phyloP scores from a whole-genome alignment of 305 asterid genomes.

The Solanum hybrid region DNA sequence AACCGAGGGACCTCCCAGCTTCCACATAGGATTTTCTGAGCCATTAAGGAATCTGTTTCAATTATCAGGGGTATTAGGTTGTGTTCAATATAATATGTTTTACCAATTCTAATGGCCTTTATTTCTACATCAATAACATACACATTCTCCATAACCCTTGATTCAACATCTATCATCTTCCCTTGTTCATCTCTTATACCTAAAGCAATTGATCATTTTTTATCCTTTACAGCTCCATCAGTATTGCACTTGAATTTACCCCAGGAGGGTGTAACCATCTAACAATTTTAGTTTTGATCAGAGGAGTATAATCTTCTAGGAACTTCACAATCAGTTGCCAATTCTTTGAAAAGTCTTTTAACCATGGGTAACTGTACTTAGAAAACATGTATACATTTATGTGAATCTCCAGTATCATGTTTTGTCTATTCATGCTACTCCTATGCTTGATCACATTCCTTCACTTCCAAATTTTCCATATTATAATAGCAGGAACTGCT shows the following conservation, averaged over 20 bases:
- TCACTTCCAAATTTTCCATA: not conserved
- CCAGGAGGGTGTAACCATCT: not conserved
- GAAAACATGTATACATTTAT: not conserved
- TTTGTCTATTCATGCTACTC: not conserved
- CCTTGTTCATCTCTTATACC: not conserved
- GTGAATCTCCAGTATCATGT: not conserved
- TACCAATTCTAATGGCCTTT: not conserved
- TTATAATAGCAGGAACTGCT: no score
- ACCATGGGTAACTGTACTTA: not conserved
- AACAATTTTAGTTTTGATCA: not conserved
- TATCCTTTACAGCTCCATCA: not conserved
- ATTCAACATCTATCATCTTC: not conserved
- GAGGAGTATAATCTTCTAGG: not conserved
- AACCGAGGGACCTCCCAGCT: not conserved
- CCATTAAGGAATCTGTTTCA: not conserved
- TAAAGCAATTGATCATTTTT: not conserved
- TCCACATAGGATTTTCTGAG: not conserved
- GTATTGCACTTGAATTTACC: not conserved
- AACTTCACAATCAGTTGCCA: not conserved
- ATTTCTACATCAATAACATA: not conserved
- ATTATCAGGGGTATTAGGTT: not conserved
- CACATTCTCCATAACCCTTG: not conserved
- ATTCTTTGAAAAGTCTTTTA: not conserved
- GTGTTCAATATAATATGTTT: not conserved
- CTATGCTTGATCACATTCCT: not conserved